Base-by-base conservation (phyloP, 2,329 filamentous ascomycete species). In the Penicillium nordicum region DNA sequence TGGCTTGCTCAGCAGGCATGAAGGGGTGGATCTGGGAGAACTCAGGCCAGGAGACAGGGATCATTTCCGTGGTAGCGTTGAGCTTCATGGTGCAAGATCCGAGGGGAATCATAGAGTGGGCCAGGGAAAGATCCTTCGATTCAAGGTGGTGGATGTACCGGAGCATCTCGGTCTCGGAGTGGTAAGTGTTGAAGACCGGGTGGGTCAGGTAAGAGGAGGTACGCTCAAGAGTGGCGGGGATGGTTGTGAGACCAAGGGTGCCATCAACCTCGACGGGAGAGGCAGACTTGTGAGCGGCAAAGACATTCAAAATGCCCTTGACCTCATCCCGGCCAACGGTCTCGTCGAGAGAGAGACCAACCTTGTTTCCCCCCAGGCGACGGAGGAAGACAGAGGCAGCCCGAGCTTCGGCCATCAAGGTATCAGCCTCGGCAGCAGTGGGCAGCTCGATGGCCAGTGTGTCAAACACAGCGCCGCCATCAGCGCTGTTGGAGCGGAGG, bases 11-110 rank as follows among this genome's bases (percentile, higher is more conserved):
- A 0, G 78, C 67, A 0, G 88, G 88, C 37, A 87, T 84, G 68
- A 92, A 91, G 0, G 93, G 93, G 76, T 97, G 93, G 34, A 96
- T 81, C 59, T 88, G 85, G 41, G 89, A 83, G 68, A 92, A 90
- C 48, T 87, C 84, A 0, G 87, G 85, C 76, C 86, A 88, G 0
- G 89, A 89, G 53, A 97, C 82, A 8, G 92, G 88, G 16, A 89
- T 83, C 93, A 97, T 97, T 78, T 97, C 91, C 0, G 90, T 90
- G 3, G 92, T 94, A 41, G 89, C 90, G 73, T 97, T 97, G 51
- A 97, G 85, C 81, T 97, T 97, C 93, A 97, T 97, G 14, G 93
- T 97, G 80, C 93, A 97, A 1, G 93, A 97, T 21, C 93, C 93
- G 1, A 97, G 84, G 2, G 93, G 92, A 59, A 97, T 97, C 93